Conservation (phyloP, 2,329 filamentous ascomycete species). For the Penicillium italicum region DNA sequence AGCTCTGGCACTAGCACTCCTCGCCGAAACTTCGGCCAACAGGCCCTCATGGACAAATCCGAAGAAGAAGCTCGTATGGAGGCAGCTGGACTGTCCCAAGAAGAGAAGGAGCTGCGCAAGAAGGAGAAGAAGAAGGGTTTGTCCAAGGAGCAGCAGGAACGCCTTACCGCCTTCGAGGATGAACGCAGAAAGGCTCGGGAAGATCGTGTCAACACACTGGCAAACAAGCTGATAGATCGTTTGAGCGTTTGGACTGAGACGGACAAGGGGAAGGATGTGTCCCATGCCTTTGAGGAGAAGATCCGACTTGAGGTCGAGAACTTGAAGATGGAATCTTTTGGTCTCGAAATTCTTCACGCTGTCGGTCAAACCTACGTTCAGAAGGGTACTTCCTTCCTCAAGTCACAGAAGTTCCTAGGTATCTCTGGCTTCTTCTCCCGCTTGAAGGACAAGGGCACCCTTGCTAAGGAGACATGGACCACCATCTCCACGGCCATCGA, state of each 20-base stretch:
- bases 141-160: slow-evolving; percentile 87
- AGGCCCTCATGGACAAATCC: slow-evolving; percentile 82
- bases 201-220: slow-evolving; percentile 81
- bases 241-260: slow-evolving; percentile 97
- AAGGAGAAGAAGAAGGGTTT: slow-evolving; percentile 89
- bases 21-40: slow-evolving; percentile 64
- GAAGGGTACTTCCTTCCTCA: slow-evolving; percentile 83
- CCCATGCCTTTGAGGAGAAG: slow-evolving; percentile 87
- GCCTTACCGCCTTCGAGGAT: slow-evolving; percentile 80
- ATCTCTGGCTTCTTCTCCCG: slow-evolving; percentile 92
- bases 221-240: slow-evolving; percentile 81
- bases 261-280: slow-evolving; percentile 82
- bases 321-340: slow-evolving; percentile 98
- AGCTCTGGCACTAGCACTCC: slow-evolving; percentile 47
- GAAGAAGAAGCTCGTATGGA: slow-evolving; percentile 69
- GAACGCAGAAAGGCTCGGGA: slow-evolving; percentile 81
- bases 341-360: slow-evolving; percentile 90
- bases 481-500: slow-evolving; percentile 96
- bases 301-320: slow-evolving; percentile 93
- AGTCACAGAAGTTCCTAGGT: slow-evolving; percentile 94
- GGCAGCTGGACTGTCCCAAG: slow-evolving; percentile 62
- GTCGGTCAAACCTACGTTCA: slow-evolving; percentile 87
- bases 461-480: slow-evolving; percentile 98
- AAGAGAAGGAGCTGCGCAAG: slow-evolving; percentile 71
- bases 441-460: slow-evolving; percentile 91